Percentiles rank a stretch among this genome's conserved stretches.
phyloP scores from a whole-genome alignment of 2,329 filamentous ascomycete genomes.

The Trichoderma semiorbis region DNA sequence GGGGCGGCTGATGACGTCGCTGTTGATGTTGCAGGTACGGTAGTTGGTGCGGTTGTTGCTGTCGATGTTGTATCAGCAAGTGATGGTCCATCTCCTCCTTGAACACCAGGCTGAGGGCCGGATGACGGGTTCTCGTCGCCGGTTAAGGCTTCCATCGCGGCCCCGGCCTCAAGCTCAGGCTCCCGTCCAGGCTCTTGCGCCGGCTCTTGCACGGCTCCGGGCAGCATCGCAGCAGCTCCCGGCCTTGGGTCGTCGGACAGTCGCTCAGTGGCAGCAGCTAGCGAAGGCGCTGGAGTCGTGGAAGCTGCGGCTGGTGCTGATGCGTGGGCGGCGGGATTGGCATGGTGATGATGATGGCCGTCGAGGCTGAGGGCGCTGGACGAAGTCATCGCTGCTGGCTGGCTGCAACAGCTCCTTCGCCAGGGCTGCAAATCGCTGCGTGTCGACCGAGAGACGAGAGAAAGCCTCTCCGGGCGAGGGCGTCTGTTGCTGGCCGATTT shows the following conservation, averaged over 20 bases:
- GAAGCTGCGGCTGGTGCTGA: background rate
- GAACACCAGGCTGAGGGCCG: background rate
- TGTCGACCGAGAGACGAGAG: background rate
- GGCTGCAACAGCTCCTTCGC: constrained; percentile 56
- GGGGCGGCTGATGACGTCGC: background rate
- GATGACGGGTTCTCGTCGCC: background rate
- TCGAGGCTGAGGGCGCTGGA: constrained; percentile 40
- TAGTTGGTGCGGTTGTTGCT: background rate
- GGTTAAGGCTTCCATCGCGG: background rate
- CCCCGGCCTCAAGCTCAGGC: background rate
- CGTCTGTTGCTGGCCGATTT: background rate
- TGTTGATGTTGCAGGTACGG: background rate
- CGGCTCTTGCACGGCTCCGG: constrained; percentile 3
- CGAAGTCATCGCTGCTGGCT: constrained; percentile 58
- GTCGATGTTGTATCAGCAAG: background rate
- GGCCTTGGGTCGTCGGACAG: background rate
- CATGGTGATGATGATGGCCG: constrained; percentile 17
- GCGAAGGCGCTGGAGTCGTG: constrained; percentile 5
- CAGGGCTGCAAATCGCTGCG: constrained; percentile 23
- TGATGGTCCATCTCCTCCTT: background rate
- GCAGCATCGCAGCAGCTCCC: background rate
- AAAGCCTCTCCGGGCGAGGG: background rate
- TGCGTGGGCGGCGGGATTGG: constrained; percentile 1
- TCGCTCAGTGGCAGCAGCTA: background rate
- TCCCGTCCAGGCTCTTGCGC: constrained; percentile 11